phyloP scores from a whole-genome alignment of 2,329 filamentous ascomycete genomes.

The Teratosphaeria gauchensis region DNA sequence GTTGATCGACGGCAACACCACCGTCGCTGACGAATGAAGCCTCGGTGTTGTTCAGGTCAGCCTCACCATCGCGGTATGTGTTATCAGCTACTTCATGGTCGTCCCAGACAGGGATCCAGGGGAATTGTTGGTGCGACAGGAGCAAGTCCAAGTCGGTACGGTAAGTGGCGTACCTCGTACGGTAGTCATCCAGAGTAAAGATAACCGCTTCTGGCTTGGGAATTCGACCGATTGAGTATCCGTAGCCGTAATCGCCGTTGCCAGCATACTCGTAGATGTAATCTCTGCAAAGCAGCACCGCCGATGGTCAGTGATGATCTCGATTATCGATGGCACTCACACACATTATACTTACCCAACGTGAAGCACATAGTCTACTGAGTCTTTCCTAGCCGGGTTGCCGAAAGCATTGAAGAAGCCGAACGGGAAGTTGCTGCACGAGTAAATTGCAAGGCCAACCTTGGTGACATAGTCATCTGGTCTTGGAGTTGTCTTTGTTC shows the following conservation, averaged over 20 bases:
- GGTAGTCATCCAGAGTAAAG: conserved; percentile 48
- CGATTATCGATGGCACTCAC: neutral
- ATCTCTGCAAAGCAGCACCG: conserved; percentile 23
- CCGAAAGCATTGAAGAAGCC: conserved; percentile 30
- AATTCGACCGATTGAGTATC: conserved; percentile 42
- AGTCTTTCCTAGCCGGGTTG: conserved; percentile 33
- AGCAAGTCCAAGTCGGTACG: conserved; percentile 53
- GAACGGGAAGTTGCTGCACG: conserved; percentile 55
- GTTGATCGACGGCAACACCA: conserved; percentile 56
- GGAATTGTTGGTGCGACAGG: conserved; percentile 45
- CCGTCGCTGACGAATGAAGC: conserved; percentile 51
- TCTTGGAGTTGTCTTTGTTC: conserved; percentile 60
- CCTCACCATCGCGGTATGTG: conserved; percentile 53
- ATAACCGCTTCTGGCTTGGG: conserved; percentile 45
- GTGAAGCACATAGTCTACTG: conserved; percentile 39
- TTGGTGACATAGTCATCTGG: conserved; percentile 46
- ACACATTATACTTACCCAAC: conserved; percentile 18
- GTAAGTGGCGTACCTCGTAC: conserved; percentile 49
- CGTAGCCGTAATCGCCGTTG: conserved; percentile 35
- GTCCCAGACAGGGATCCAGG: conserved; percentile 58
- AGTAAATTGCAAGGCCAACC: conserved; percentile 59
- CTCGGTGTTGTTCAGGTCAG: conserved; percentile 56
- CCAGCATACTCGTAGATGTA: conserved; percentile 55
- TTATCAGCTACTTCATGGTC: conserved; percentile 55
- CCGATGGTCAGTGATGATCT: neutral